These are phyloP conservation scores for Fusarium coicis DNA, from an alignment of 2,329 filamentous ascomycete genomes.

Conservation along the genomic window DNA sequence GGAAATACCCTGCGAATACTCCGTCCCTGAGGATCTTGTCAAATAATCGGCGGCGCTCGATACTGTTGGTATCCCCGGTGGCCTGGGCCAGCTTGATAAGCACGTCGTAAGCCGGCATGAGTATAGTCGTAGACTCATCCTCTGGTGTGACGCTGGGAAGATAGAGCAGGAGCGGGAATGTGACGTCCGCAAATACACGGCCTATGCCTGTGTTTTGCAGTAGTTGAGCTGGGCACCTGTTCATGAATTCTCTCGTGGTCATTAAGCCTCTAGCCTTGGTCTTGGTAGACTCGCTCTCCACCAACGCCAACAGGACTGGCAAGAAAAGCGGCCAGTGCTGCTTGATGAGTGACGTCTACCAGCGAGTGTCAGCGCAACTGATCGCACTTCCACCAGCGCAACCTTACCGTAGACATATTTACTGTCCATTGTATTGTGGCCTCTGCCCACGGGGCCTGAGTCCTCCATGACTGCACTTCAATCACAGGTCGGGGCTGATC, in stretches of 20 bases:
- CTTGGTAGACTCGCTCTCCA: constrained; percentile 69
- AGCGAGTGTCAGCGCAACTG: background rate
- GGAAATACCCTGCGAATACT: constrained; percentile 64
- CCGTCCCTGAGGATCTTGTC: constrained; percentile 67
- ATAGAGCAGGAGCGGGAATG: constrained; percentile 78
- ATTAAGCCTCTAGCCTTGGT: constrained; percentile 67
- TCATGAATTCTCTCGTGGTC: constrained; percentile 65
- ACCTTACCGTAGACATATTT: constrained; percentile 59
- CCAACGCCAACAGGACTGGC: constrained; percentile 75
- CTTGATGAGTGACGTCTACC: constrained; percentile 57
- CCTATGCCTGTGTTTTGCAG: constrained; percentile 73
- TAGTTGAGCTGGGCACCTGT: constrained; percentile 61
- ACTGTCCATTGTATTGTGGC: constrained; percentile 65
- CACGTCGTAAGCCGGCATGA: constrained; percentile 73
- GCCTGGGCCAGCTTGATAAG: constrained; percentile 66
- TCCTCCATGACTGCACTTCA: constrained; percentile 40
- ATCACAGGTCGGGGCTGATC: background rate
- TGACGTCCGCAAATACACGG: constrained; percentile 73
- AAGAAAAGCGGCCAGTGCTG: constrained; percentile 74
- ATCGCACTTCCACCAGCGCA: background rate
- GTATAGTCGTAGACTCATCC: constrained; percentile 71
- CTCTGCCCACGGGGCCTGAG: constrained; percentile 29
- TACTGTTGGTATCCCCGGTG: constrained; percentile 40
- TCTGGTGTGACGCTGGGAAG: constrained; percentile 82
- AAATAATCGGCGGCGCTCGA: constrained; percentile 55